Evolutionary conservation across 306 rosid genomes (phyloP), one percentile per base, ranked within the genome.

Genomic region (Rosa multiflora): DNA sequence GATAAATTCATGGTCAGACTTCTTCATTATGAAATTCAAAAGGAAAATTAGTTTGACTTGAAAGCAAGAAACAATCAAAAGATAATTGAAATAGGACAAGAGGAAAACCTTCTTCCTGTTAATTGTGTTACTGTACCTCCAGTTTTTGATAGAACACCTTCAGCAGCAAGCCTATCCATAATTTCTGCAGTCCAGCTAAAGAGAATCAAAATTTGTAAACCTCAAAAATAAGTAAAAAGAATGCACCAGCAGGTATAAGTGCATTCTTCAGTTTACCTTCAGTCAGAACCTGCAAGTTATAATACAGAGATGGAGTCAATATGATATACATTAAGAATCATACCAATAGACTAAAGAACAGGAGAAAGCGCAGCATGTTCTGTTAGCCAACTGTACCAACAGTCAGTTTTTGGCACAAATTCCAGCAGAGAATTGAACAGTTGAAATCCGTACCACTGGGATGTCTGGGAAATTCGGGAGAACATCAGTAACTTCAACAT

Each of bases 381-480:
- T 17, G 53, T 75, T 17, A 48, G 72, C 40, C 35, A 49, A 10
- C 15, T 64, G 59, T 48, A 46, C 32, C 32, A 63, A 73, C 44
- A 42, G 15, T 49, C 55, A 42, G 39, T 49, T 12, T 69, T 21
- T 26, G 9, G 46, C 12, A 63, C 46, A 21, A 10, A 17, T 10
- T 39, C 51, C 58, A 35, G 32, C 37, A 74, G 4, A 58, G 75
- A 76, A 49, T 46, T 40, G 26, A 82, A 44, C 21, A 43, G 49
- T 55, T 10, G 73, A 78, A 80, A 52, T 78, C 62, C 77, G 71
- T 88, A 88, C 99, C 92, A 88, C 82, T 79, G 98, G 91, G 87
- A 95, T 88, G 84, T 95, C 97, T 6, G 98, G 96, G 80, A 95
- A 95, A 78, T 88, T 88, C 26, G 98, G 90, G 23, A 91, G 90